phyloP scores from a whole-genome alignment of 345 rosid species.

The Eucalyptus microcorys region DNA sequence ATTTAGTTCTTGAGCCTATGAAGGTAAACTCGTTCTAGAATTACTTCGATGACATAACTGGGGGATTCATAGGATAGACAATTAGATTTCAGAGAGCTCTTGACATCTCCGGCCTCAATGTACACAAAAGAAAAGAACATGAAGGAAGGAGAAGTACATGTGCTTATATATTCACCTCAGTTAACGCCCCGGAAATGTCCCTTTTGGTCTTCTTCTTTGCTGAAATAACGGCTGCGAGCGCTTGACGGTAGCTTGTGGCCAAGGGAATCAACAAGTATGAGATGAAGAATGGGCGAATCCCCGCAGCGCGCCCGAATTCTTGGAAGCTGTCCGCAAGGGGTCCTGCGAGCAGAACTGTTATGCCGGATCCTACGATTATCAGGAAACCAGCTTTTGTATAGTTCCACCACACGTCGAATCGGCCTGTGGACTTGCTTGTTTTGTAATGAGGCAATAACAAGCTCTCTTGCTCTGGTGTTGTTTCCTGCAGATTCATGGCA shows the following conservation, averaged over 20 bases:
- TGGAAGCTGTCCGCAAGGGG: slow-evolving; percentile 16
- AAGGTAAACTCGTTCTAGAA: neutral
- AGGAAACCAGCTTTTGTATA: slow-evolving; percentile 10
- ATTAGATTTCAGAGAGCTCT: neutral
- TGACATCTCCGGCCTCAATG: neutral
- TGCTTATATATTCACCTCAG: slow-evolving; percentile 12
- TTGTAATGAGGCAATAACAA: neutral
- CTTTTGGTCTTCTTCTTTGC: slow-evolving; percentile 12
- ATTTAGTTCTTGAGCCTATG: neutral
- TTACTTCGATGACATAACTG: neutral
- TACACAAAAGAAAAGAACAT: neutral
- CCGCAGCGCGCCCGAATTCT: slow-evolving; percentile 6
- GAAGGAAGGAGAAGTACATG: neutral
- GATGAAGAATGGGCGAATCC: slow-evolving; percentile 20
- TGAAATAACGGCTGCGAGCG: neutral
- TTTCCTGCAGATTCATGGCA: neutral
- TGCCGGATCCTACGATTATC: slow-evolving; percentile 17
- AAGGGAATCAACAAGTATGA: slow-evolving; percentile 32
- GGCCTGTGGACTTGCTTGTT: neutral
- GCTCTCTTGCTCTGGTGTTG: slow-evolving; percentile 3
- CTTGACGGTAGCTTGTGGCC: slow-evolving; percentile 15
- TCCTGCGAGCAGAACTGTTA: slow-evolving; percentile 4
- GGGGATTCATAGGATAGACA: neutral
- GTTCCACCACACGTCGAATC: slow-evolving; percentile 12
- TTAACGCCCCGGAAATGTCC: slow-evolving; percentile 22